Conservation (phyloP, 768 basidiomycete species). For the Serendipita indica region DNA sequence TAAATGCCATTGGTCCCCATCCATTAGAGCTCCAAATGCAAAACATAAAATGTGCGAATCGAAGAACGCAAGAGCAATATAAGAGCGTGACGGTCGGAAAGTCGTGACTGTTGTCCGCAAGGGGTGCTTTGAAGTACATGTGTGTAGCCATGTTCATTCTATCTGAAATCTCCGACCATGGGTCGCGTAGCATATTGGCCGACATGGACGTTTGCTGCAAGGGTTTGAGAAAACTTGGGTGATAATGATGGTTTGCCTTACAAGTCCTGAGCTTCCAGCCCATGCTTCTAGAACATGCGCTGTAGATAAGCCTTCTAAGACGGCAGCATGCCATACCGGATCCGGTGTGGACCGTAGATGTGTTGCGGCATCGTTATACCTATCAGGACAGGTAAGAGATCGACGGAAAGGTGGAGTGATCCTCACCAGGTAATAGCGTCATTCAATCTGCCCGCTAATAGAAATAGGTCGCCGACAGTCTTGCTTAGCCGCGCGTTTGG, state of each 20-base stretch:
- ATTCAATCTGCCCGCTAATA: slow-evolving; percentile 70
- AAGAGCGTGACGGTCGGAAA: slow-evolving; percentile 52
- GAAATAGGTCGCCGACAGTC: slow-evolving; percentile 74
- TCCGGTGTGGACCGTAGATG: slow-evolving; percentile 65
- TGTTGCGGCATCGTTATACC: slow-evolving; percentile 75
- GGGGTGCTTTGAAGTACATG: slow-evolving; percentile 45
- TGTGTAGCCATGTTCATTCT: slow-evolving; percentile 47
- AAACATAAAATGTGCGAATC: slow-evolving; percentile 60
- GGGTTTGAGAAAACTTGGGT: slow-evolving; percentile 16
- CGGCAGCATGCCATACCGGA: slow-evolving; percentile 76
- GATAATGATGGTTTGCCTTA: slow-evolving; percentile 27
- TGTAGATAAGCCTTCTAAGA: slow-evolving; percentile 73
- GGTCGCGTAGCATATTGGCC: slow-evolving; percentile 36
- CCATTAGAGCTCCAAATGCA: slow-evolving; percentile 77
- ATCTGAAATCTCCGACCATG: slow-evolving; percentile 67
- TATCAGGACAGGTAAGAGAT: slow-evolving; percentile 19
- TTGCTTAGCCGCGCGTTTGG: slow-evolving; percentile 80
- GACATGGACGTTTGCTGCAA: slow-evolving; percentile 38
- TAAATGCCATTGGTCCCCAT: slow-evolving; percentile 67
- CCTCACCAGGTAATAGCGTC: slow-evolving; percentile 69
- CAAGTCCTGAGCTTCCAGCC: slow-evolving; percentile 57
- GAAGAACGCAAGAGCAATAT: slow-evolving; percentile 49
- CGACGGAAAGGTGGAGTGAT: slow-evolving; percentile 13
- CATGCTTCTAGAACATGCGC: slow-evolving; percentile 71
- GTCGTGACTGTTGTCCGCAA: slow-evolving; percentile 31